A percentile compares a stretch with the other conserved stretches of the same genome.
Evolutionary conservation across 495 filamentous ascomycete genomes (phyloP).

Genomic region (Hypoxylon fragiforme): DNA sequence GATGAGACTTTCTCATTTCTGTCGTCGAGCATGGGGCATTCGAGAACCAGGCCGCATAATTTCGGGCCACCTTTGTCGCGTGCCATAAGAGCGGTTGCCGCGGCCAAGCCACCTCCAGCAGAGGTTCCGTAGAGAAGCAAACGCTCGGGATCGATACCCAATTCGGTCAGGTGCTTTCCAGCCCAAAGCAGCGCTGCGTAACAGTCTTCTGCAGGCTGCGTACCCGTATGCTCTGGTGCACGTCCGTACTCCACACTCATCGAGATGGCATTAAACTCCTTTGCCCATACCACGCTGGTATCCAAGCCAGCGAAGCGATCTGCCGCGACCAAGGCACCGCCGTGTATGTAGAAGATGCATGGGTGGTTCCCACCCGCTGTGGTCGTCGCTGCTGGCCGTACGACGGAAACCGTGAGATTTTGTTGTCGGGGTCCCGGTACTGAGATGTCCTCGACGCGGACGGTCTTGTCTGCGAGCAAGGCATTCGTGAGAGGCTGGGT

Average conservation of each 20-base stretch:
- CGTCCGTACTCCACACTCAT: constrained; percentile 44
- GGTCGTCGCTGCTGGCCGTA: constrained; percentile 28
- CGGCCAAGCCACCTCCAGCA: constrained; percentile 42
- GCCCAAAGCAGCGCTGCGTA: constrained; percentile 37
- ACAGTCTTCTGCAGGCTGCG: constrained; percentile 36
- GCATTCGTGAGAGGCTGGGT: constrained; percentile 36
- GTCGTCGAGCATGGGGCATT: constrained; percentile 44
- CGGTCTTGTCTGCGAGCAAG: constrained; percentile 37
- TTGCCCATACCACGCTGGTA: constrained; percentile 38
- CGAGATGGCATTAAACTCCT: constrained; percentile 36
- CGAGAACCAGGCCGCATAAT: constrained; percentile 37
- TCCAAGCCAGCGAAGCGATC: constrained; percentile 40
- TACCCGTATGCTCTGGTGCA: constrained; percentile 39
- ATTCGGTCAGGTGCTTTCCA: constrained; percentile 29
- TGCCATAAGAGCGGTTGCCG: constrained; percentile 37
- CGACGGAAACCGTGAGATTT: constrained; percentile 32
- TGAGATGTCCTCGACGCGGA: constrained; percentile 29
- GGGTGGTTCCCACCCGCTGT: constrained; percentile 17
- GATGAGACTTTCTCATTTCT: constrained; percentile 39
- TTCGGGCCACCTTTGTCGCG: constrained; percentile 39
- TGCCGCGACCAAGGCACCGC: constrained; percentile 36
- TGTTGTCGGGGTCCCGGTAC: constrained; percentile 36
- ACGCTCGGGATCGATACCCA: constrained; percentile 39
- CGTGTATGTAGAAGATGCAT: constrained; percentile 40
- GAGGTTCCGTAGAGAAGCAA: constrained; percentile 42